phyloP scores from a whole-genome alignment of 768 basidiomycete species.

The Flagelloscypha sp. region DNA sequence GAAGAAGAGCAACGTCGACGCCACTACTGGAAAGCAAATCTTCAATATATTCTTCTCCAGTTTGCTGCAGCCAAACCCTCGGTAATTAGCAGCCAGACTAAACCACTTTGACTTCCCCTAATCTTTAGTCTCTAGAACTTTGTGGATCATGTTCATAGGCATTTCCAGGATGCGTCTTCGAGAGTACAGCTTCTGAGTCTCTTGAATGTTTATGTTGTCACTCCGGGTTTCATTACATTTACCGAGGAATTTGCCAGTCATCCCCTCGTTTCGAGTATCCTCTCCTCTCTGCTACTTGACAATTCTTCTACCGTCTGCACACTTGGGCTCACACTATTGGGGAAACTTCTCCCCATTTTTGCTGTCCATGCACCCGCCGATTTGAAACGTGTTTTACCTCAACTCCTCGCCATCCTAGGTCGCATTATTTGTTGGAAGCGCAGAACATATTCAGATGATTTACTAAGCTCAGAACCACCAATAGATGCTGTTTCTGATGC shows the following conservation, averaged over 20 bases:
- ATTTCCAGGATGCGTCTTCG: slow-evolving; percentile 50
- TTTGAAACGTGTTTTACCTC: slow-evolving; percentile 55
- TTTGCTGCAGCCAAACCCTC: slow-evolving; percentile 58
- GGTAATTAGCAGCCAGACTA: slow-evolving; percentile 18
- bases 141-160: slow-evolving; percentile 55
- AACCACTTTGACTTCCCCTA: slow-evolving; percentile 4
- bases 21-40: slow-evolving; percentile 66
- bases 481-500: background rate
- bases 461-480: no score
- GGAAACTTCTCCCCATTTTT: slow-evolving; percentile 67
- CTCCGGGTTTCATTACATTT: slow-evolving; percentile 40
- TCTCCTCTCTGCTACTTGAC: slow-evolving; percentile 64
- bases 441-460: slow-evolving; percentile 26
- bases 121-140: slow-evolving; percentile 46
- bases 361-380: slow-evolving; percentile 52
- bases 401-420: slow-evolving; percentile 58
- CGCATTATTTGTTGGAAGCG: slow-evolving; percentile 72
- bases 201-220: slow-evolving; percentile 53
- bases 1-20: slow-evolving; percentile 51
- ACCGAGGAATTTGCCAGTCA: slow-evolving; percentile 48
- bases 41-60: slow-evolving; percentile 65
- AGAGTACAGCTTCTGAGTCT: slow-evolving; percentile 66
- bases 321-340: slow-evolving; percentile 52
- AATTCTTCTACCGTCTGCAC: slow-evolving; percentile 65
- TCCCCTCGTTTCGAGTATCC: slow-evolving; percentile 54